Conservation (phyloP, 257 asterid genomes). For the Buddleja alternifolia region DNA sequence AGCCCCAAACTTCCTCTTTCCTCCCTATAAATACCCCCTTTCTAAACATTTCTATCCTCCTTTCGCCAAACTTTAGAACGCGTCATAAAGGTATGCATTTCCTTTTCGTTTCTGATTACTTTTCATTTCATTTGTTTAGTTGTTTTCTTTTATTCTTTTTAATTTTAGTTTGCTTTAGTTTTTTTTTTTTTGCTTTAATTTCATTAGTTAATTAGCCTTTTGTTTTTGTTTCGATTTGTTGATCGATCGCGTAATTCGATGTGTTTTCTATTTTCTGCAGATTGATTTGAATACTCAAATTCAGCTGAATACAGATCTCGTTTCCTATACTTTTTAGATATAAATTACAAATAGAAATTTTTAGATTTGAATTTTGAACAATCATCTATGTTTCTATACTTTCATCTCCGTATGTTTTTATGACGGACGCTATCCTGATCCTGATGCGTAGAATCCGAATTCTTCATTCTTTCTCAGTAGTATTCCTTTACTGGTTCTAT, state of each 20-base stretch:
- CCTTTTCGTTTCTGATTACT: not conserved
- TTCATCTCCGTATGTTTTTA: conserved; percentile 36
- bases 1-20: conserved; percentile 18
- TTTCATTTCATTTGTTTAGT: not conserved
- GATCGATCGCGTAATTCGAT: conserved; percentile 5
- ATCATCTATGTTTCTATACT: conserved; percentile 30
- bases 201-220: not conserved
- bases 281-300: conserved; percentile 23
- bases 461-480: conserved; percentile 90
- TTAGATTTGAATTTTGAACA: not conserved
- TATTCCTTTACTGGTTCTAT: conserved; percentile 86
- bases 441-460: conserved; percentile 68
- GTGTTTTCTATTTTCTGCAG: conserved; percentile 28
- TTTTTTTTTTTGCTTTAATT: not conserved
- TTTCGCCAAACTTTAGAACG: conserved; percentile 26
- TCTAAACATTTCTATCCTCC: not conserved
- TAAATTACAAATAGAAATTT: not conserved
- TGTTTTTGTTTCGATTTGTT: not conserved
- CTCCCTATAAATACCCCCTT: conserved; percentile 54
- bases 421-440: conserved; percentile 43
- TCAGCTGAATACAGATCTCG: conserved; percentile 30
- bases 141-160: not conserved
- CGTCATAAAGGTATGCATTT: conserved; percentile 37
- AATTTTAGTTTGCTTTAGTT: no score
- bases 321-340: not conserved